phyloP scores from a whole-genome alignment of 805 yeast species.

The Zygosaccharomyces bisporus region DNA sequence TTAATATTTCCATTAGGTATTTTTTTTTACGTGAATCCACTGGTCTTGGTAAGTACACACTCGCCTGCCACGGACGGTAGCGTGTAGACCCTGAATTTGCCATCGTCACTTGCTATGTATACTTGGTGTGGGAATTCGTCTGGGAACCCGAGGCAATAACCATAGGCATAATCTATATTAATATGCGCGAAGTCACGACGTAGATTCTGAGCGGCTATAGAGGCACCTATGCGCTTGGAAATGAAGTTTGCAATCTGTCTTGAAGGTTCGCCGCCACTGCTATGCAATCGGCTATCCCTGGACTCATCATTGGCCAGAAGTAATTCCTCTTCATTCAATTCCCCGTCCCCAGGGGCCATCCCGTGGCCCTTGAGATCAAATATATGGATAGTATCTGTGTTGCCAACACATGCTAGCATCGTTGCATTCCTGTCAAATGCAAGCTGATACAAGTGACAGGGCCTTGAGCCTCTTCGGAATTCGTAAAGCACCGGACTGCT shows the following conservation, averaged over 20 bases:
- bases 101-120: conserved; percentile 32
- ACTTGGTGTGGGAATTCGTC: conserved; percentile 32
- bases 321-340: conserved; percentile 14
- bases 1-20: background rate
- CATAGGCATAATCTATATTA: conserved; percentile 20
- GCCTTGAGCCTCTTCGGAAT: conserved; percentile 71
- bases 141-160: conserved; percentile 31
- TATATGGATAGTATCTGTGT: conserved; percentile 86
- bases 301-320: conserved; percentile 11
- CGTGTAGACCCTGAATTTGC: conserved; percentile 26
- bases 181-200: conserved; percentile 33
- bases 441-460: conserved; percentile 65
- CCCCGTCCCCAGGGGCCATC: conserved; percentile 5
- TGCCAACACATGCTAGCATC: conserved; percentile 74
- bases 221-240: conserved; percentile 28
- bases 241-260: conserved; percentile 26
- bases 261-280: conserved; percentile 16
- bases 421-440: conserved; percentile 59
- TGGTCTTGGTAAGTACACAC: conserved; percentile 31
- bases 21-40: conserved; percentile 16
- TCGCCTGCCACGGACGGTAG: conserved; percentile 29
- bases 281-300: conserved; percentile 8
- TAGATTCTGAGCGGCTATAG: conserved; percentile 30
- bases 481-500: conserved; percentile 40
- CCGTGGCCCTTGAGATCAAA: conserved; percentile 55